Percentiles rank a stretch among this genome's conserved stretches.
phyloP scores from a whole-genome alignment of 345 rosid genomes.

The Raphanus sativus region DNA sequence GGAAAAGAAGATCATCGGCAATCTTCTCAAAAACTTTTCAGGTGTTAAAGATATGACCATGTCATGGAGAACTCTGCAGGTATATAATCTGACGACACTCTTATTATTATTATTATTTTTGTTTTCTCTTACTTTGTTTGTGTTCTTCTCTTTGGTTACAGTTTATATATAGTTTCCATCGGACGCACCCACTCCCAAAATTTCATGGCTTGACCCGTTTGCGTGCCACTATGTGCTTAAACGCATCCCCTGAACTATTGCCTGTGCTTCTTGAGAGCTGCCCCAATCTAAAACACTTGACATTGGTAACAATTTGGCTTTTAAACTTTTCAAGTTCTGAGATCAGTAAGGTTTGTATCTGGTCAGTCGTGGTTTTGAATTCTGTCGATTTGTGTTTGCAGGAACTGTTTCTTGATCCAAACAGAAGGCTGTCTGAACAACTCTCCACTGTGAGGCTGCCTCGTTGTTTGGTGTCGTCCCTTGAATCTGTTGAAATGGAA shows the following conservation, averaged over 20 bases:
- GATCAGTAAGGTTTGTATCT: neutral
- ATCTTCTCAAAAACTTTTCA: neutral
- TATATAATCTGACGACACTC: neutral
- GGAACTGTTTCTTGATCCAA: neutral
- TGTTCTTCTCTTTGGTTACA: too few species aligned
- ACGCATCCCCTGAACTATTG: neutral
- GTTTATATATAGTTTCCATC: neutral
- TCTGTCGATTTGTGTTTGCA: neutral
- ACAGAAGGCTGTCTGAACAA: too few species aligned
- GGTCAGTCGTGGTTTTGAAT: neutral
- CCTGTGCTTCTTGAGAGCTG: neutral
- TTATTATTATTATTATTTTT: too few species aligned
- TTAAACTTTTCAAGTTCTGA: neutral
- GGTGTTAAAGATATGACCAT: constrained; percentile 13
- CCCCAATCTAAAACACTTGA: neutral
- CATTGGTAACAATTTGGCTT: neutral
- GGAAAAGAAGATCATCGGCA: neutral
- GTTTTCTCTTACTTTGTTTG: too few species aligned
- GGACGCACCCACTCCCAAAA: neutral
- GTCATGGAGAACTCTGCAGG: constrained; percentile 1
- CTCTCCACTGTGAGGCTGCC: neutral
- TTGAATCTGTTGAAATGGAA: constrained; percentile 14
- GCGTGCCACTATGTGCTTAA: neutral
- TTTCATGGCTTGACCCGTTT: constrained; percentile 7
- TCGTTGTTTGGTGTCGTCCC: constrained; percentile 10